Evolutionary conservation across 169 alveolate genomes (phyloP), one percentile per base, ranked within the genome.

Genomic region (Plasmodium chabaudi): DNA sequence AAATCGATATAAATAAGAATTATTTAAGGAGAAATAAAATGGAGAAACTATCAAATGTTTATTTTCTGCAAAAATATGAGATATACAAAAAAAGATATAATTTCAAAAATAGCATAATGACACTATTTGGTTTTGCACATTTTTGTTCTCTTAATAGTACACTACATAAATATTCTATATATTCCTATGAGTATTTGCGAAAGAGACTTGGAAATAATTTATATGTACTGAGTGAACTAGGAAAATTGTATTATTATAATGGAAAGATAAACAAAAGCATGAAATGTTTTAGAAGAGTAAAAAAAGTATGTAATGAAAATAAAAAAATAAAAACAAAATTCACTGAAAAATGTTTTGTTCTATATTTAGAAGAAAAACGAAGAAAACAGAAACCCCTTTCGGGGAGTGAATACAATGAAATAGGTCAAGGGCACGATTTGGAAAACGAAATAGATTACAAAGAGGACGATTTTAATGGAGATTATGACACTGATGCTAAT

Each of bases 71-170:
- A 21, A 75, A 56, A 56, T 75, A 75, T 55, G 39, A 63, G 13
- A 68, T 17, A 34, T 75, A 75, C 70, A 25, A 47, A 34, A 60
- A 51, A 63, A 64, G 44, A 57, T 25, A 75, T 21, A 75, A 49
- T 15, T 75, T 75, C 39, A 75, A 49, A 75, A 75, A 67, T 49
- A 75, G 63, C 10, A 10, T 75, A 21, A 53, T 75, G 88, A 44
- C 88, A 9, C 51, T 75, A 63, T 75, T 75, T 57, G 88, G 77
- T 17, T 75, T 61, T 67, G 88, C 88, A 3, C 88, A 75, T 67
- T 75, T 63, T 64, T 75, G 88, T 42, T 75, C 88, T 12, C 70
- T 75, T 9, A 75, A 75, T 47, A 21, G 13, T 60, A 25, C 10
- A 15, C 49, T 25, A 15, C 64, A 75, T 56, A 61, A 61, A 56